A percentile compares a stretch with the other conserved stretches of the same genome.
These are phyloP conservation scores for Rosa rugosa DNA, from an alignment of 306 rosid genomes.

Conservation along the genomic window DNA sequence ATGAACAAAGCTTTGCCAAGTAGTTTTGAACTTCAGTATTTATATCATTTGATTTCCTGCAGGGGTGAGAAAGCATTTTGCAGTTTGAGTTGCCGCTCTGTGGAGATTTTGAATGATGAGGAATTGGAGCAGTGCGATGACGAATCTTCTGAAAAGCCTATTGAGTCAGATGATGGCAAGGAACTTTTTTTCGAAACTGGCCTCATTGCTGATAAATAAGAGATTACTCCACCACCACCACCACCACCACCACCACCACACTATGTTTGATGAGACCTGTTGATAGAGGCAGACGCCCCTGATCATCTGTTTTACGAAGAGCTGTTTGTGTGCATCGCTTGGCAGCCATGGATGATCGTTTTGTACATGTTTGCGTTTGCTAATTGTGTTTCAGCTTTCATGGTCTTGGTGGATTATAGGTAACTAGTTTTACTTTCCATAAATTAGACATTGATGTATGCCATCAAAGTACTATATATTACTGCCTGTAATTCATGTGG, in stretches of 20 bases:
- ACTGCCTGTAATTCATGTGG: conserved; percentile 31
- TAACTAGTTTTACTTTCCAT: conserved; percentile 44
- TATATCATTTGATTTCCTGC: conserved; percentile 28
- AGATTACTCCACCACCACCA: conserved; percentile 25
- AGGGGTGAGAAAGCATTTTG: conserved; percentile 94
- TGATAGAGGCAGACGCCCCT: conserved; percentile 30
- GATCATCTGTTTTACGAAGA: conserved; percentile 71
- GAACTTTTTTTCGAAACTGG: conserved; percentile 47
- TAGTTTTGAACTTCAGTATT: conserved; percentile 5
- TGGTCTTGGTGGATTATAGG: conserved; percentile 50
- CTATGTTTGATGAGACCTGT: conserved; percentile 24
- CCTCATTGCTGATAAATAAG: conserved; percentile 43
- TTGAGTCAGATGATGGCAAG: conserved; percentile 36
- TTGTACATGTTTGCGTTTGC: conserved; percentile 76
- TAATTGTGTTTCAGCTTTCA: conserved; percentile 42
- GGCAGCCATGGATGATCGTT: conserved; percentile 95
- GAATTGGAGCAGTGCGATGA: conserved; percentile 49
- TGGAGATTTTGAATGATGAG: conserved; percentile 74
- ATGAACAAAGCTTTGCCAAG: neutral
- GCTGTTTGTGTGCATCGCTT: conserved; percentile 75
- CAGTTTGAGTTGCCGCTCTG: conserved; percentile 70
- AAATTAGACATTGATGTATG: conserved; percentile 36
- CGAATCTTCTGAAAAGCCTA: conserved; percentile 32
- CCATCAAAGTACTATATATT: conserved; percentile 33
- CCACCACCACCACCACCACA: conserved; percentile 28